phyloP scores from a whole-genome alignment of 2,329 filamentous ascomycete genomes.

The Epichloe elymi region DNA sequence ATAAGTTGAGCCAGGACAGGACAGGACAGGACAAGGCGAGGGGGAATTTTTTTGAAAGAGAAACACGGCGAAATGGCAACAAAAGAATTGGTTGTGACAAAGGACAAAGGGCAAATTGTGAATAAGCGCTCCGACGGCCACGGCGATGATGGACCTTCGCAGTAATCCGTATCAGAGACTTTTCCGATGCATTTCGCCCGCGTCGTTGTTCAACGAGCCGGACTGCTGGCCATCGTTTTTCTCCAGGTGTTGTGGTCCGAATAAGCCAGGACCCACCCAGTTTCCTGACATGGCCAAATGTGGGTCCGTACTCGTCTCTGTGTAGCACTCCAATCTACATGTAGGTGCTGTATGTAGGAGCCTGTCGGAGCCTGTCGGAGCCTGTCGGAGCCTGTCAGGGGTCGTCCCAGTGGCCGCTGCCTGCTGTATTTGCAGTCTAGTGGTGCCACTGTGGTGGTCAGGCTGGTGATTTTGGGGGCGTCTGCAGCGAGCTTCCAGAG shows the following conservation, averaged over 20 bases:
- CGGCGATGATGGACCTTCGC: constrained; percentile 10
- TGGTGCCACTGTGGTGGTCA: too few species aligned
- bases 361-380: too few species aligned
- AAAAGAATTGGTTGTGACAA: constrained; percentile 5
- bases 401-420: too few species aligned
- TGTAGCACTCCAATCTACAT: too few species aligned
- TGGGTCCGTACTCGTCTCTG: background rate
- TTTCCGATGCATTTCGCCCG: constrained; percentile 1
- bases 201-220: constrained; percentile 5
- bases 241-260: constrained; percentile 27
- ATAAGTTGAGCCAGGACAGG: constrained; percentile 2
- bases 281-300: constrained; percentile 7
- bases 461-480: background rate
- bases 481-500: background rate
- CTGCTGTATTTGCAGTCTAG: too few species aligned
- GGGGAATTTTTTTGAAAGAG: constrained; percentile 5
- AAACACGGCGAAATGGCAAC: constrained; percentile 3
- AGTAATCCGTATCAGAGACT: constrained; percentile 10
- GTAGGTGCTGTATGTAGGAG: too few species aligned
- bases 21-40: background rate
- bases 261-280: constrained; percentile 20
- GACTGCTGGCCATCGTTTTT: constrained; percentile 24
- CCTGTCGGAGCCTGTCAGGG: too few species aligned
- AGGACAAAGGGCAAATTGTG: constrained; percentile 6
- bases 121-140: constrained; percentile 4